Base-by-base conservation (phyloP, 2,329 filamentous ascomycete genomes). In the Leptodontidium sp. region DNA sequence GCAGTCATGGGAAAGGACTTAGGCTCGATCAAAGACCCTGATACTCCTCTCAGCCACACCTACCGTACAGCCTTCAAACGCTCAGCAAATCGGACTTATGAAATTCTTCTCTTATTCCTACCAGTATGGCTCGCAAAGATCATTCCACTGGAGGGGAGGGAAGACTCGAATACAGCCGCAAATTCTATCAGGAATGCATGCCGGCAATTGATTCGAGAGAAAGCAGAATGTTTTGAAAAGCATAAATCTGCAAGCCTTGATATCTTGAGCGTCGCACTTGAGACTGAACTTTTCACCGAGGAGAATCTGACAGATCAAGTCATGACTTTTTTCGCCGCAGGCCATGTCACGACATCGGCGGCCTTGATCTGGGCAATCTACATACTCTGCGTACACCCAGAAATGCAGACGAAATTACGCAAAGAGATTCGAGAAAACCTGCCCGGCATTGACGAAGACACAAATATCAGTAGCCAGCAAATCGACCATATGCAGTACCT, bases 281-380 rank as follows among this genome's bases (percentile, higher is more conserved):
- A 90, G 76, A 47, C 52, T 24, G 91, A 90, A 57, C 87, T 84
- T 14, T 94, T 95, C 80, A 86, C 81, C n/a, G 91, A 95, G 70
- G 90, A 92, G 53, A 88, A 92, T 69, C 85, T 96, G 21, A 87
- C 93, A 40, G 91, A 94, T 78, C 93, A 96, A 80, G 86, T 94
- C 77, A 94, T 95, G 91, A 95, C 92, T 0, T 94, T 95, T 81
- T 86, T 95, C 5, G 90, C 90, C 1, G 93, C 93, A 0, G 65
- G 63, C 17, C 63, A 65, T 26, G 52, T 58, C 80, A 94, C 92
- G 1, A 93, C 91, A 0, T 87, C 91, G 1, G 85, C 88, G 0
- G 85, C 91, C 38, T 82, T 94, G 75, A 91, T 89, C 24, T 94
- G 91, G 90, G 86, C 89, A 3, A 79, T 88, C 14, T 91, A 93